Percentiles rank a stretch among this genome's conserved stretches.
phyloP scores from a whole-genome alignment of 192 early-diverging fungal genomes.

The Backusella parvicylindrica region DNA sequence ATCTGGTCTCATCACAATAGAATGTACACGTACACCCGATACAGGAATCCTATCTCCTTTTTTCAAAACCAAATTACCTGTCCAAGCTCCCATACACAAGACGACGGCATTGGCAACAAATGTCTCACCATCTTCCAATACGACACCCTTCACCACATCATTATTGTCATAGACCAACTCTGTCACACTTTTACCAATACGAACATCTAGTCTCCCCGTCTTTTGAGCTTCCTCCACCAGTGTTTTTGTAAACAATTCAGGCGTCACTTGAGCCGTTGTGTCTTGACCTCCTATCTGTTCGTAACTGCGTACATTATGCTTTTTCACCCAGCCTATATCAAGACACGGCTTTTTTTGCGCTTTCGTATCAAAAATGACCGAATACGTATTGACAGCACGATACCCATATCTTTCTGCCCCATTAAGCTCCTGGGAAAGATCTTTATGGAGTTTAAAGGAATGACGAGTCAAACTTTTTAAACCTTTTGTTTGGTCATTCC shows the following conservation, averaged over 20 bases:
- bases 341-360: neutral
- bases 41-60: slow-evolving; percentile 31
- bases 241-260: slow-evolving; percentile 33
- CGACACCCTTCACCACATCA: slow-evolving; percentile 21
- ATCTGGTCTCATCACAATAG: slow-evolving; percentile 28
- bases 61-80: slow-evolving; percentile 9
- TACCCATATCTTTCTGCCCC: slow-evolving; percentile 41
- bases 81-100: slow-evolving; percentile 47
- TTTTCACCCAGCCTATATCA: slow-evolving; percentile 20
- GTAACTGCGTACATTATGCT: neutral
- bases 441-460: slow-evolving; percentile 39
- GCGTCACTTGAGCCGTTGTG: slow-evolving; percentile 42
- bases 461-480: slow-evolving; percentile 6
- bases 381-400: slow-evolving; percentile 34
- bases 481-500: neutral
- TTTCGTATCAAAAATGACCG: slow-evolving; percentile 13
- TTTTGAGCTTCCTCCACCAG: slow-evolving; percentile 31
- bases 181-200: slow-evolving; percentile 14
- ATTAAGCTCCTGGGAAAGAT: slow-evolving; percentile 32
- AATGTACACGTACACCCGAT: slow-evolving; percentile 35
- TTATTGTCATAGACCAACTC: slow-evolving; percentile 3
- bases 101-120: slow-evolving; percentile 34
- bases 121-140: slow-evolving; percentile 19
- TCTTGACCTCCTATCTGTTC: slow-evolving; percentile 25
- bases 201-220: slow-evolving; percentile 26